Base-by-base conservation (phyloP, 1,284 basidiomycete genomes). In the Uromyces viciae-fabae region DNA sequence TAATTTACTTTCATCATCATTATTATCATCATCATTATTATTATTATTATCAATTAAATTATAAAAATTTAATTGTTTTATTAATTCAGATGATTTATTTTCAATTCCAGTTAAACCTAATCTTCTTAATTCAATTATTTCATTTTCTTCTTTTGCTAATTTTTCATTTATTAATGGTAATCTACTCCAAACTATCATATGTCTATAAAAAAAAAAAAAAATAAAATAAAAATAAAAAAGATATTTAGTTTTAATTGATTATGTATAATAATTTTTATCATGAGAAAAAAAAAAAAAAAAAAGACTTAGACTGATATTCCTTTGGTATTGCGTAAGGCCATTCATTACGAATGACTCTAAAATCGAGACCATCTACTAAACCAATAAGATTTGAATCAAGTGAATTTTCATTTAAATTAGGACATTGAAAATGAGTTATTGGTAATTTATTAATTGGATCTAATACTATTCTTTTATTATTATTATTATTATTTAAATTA, bases 291-390 rank as follows among this genome's bases (percentile, higher is more conserved):
- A 58, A n/a, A 66, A 40, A 49, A 19, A 17, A n/a, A n/a, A 11
- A 33, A 2, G 40, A 46, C 66, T 43, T 46, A 25, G 14, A 78
- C 75, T 78, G 75, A 52, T 78, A 78, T 40, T 66, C 52, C 11
- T 40, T 28, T 3, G 60, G 60, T 14, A 78, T 78, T 19, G 62
- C 75, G 42, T 78, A 78, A 15, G 75, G 75, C 75, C 75, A 78
- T 58, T 78, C 75, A 38, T 78, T 78, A 25, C 52, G 68, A 40
- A 69, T 56, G 11, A 78, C 75, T 54, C 64, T 46, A 36, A 68
- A 78, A 69, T 78, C 75, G n/a, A 36, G 36, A 7, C 75, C 31
- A 69, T 78, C 75, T 40, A 33, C 14, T 14, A n/a, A 52, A 52
- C 14, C n/a, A 52, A 52, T 14, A n/a, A 14, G 49, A 52, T 52